These are phyloP conservation scores for Debaryomyces robertsiae DNA, from an alignment of 1,139 yeast genomes.

Conservation along the genomic window DNA sequence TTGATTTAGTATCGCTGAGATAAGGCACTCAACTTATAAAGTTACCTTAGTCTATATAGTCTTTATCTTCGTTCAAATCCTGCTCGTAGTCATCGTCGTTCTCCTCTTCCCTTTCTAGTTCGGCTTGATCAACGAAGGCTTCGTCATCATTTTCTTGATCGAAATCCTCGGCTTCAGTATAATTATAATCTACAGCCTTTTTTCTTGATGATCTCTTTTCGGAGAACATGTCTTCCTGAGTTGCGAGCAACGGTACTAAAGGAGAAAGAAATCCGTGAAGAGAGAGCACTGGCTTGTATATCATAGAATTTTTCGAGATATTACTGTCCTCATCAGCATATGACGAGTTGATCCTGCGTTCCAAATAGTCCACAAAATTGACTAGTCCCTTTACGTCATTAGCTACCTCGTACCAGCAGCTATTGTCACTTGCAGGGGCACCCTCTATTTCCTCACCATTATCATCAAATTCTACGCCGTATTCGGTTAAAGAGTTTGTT, in stretches of 20 bases:
- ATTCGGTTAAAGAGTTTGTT: conserved; percentile 26
- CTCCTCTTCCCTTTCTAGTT: conserved; percentile 19
- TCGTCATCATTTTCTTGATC: conserved; percentile 26
- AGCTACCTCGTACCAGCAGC: conserved; percentile 51
- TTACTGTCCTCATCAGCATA: conserved; percentile 10
- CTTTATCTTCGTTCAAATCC: conserved; percentile 19
- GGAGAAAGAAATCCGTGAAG: conserved; percentile 30
- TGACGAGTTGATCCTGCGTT: conserved; percentile 23
- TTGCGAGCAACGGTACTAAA: conserved; percentile 24
- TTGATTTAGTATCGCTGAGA: too few species aligned
- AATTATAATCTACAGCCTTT: conserved; percentile 20
- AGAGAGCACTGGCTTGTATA: conserved; percentile 30
- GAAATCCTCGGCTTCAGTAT: conserved; percentile 10
- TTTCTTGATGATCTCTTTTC: conserved; percentile 18
- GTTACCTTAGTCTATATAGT: conserved; percentile 23
- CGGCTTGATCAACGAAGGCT: conserved; percentile 20
- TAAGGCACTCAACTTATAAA: too few species aligned
- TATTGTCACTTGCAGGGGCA: conserved; percentile 13
- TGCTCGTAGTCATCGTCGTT: conserved; percentile 17
- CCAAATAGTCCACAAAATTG: conserved; percentile 33
- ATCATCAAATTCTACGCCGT: conserved; percentile 41
- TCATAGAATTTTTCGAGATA: conserved; percentile 23
- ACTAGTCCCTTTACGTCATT: conserved; percentile 32
- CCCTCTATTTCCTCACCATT: conserved; percentile 30
- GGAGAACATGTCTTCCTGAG: conserved; percentile 21